Conservation (phyloP, 1,139 yeast genomes). For the Lodderomyces margitis region DNA sequence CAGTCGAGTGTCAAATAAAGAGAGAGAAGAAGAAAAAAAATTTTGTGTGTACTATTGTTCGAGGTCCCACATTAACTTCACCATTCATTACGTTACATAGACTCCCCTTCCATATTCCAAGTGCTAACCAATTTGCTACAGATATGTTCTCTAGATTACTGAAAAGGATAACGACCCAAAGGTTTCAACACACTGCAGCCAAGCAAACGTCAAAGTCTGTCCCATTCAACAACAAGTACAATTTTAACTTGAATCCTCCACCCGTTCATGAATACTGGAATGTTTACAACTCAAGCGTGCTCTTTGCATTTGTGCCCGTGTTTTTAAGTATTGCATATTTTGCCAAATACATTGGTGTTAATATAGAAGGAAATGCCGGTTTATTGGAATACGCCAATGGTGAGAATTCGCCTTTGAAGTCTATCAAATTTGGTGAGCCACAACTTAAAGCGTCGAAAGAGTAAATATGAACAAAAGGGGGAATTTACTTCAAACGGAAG, state of each 20-base stretch:
- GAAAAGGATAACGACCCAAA: constrained; percentile 19
- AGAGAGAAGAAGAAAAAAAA: too few relatives aligned
- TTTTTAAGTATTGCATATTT: constrained; percentile 36
- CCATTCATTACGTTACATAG: too few relatives aligned
- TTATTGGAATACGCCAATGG: constrained; percentile 35
- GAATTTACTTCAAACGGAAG: too few relatives aligned
- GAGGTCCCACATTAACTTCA: too few relatives aligned
- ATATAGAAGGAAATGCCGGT: constrained; percentile 32
- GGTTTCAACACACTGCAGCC: constrained; percentile 32
- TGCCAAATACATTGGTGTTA: constrained; percentile 31
- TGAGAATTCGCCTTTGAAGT: constrained; percentile 40
- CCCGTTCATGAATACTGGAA: constrained; percentile 52
- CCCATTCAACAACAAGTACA: constrained; percentile 40
- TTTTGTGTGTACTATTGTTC: too few relatives aligned
- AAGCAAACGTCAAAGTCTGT: constrained; percentile 18
- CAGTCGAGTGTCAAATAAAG: too few relatives aligned
- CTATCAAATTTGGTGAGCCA: constrained; percentile 38
- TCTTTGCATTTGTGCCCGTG: constrained; percentile 40
- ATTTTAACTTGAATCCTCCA: constrained; percentile 47
- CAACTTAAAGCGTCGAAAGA: constrained; percentile 18
- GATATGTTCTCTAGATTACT: constrained; percentile 28
- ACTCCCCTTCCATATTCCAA: too few relatives aligned
- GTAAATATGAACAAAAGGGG: not conserved
- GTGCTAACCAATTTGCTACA: constrained; percentile 7
- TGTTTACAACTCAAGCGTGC: constrained; percentile 35